Base-by-base conservation (phyloP, 31 red algal species). In the Bonnemaisonia californica region DNA sequence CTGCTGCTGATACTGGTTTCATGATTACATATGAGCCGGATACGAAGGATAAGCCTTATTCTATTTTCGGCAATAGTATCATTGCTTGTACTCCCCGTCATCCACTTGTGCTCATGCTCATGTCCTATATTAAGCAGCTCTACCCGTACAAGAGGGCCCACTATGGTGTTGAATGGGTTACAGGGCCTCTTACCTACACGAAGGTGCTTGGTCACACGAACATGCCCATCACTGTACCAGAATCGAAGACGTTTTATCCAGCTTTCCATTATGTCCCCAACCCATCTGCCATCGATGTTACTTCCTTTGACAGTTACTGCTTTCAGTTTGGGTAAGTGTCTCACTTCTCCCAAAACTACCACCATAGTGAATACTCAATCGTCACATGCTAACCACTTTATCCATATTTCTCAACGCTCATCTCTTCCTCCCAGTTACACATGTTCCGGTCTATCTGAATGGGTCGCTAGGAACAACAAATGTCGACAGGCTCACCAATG, bases 141-240 rank as follows among this genome's bases (percentile, higher is more conserved):
- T 92, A 92, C 37, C 57, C 54, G 19, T 61, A 42, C 74, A 86
- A 92, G 82, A 64, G 89, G 40, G 68, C 89, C 38, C 65, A 82
- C 74, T 84, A 92, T 75, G 89, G 81, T 34, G 89, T 92, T n/a
- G 89, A 86, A 74, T 92, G 89, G 89, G 81, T 86, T 47, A 92
- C 89, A 19, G 89, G 89, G 13, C 89, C 89, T 4, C 71, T 92
- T 4, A 83, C 89, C 19, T 78, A 74, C 40, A 92, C 89, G 3
- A 92, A 92, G 65, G 76, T 72, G 2, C 89, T 92, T 28, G 54
- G 62, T 47, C 81, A 86, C 71, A 32, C 80, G 0, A 60, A 61
- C 18, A 86, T 86, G 89, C 89, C 89, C 18, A 57, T 92, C n/a
- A 80, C 82, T 45, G 57, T 84, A 1, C 77, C 81, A 0, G 73